Percentiles rank a stretch among this genome's conserved stretches.
Evolutionary conservation across 208 protist species (phyloP).

Genomic region (Vickermania spadyakhi): DNA sequence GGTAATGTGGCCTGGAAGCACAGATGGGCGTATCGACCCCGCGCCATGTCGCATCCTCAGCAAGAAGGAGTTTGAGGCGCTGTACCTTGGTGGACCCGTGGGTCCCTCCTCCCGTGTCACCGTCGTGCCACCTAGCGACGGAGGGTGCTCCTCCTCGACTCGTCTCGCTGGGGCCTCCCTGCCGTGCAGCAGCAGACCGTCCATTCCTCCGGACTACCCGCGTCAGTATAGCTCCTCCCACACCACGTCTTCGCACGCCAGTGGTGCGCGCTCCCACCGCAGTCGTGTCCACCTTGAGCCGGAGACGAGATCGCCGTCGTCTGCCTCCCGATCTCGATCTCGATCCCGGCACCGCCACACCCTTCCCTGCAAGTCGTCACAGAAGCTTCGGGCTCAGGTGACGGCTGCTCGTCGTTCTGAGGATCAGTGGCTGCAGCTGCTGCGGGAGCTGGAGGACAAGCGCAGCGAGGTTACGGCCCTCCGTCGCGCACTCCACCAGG

Average conservation of each 20-base stretch:
- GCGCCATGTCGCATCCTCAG: conserved; percentile 26
- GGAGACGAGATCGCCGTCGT: too few species aligned
- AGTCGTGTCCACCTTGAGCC: too few species aligned
- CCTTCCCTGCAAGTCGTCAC: not conserved
- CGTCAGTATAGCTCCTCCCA: not conserved
- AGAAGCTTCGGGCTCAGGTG: conserved; percentile 2
- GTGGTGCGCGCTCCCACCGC: not conserved
- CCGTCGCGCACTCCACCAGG: not conserved
- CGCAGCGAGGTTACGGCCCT: conserved; percentile 10
- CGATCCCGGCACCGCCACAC: not conserved
- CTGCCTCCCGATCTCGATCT: not conserved
- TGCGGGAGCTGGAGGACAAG: conserved; percentile 11
- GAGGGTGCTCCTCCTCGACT: too few species aligned
- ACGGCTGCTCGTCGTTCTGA: not conserved
- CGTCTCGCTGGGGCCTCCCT: not conserved
- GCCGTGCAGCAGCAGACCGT: not conserved
- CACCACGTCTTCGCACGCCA: not conserved
- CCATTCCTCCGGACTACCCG: not conserved
- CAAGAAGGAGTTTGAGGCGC: conserved; percentile 27
- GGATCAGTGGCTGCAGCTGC: conserved; percentile 3
- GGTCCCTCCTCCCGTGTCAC: not conserved
- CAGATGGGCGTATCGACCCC: conserved; percentile 1
- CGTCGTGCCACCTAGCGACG: not conserved
- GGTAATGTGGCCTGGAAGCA: conserved; percentile 3
- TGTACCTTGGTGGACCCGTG: conserved; percentile 23